A percentile compares a stretch with the other conserved stretches of the same genome.
phyloP scores from a whole-genome alignment of 208 protist species.

The Leishmania martiniquensis region DNA sequence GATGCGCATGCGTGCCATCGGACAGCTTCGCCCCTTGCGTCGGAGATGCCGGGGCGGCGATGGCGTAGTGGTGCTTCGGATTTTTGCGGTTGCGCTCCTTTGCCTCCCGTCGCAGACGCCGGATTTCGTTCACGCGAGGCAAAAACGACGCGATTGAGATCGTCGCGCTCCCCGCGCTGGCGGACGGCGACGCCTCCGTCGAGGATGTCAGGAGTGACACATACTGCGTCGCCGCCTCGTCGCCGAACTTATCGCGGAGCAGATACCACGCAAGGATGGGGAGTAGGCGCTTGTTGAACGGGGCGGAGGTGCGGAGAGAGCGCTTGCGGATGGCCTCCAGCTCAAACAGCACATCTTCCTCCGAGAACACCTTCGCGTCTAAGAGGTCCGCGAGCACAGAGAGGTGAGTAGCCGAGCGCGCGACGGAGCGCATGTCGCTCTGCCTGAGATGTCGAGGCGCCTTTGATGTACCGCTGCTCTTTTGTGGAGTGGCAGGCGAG shows the following conservation, averaged over 20 bases:
- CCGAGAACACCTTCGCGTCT: conserved; percentile 43
- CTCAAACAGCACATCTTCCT: conserved; percentile 50
- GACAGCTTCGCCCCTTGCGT: not conserved
- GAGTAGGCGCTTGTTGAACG: conserved; percentile 45
- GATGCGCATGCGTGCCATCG: not conserved
- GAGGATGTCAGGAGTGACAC: conserved; percentile 24
- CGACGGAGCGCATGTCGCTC: conserved; percentile 13
- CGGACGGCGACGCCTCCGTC: not conserved
- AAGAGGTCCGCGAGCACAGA: conserved; percentile 44
- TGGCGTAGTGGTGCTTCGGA: conserved; percentile 32
- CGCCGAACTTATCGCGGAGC: conserved; percentile 41
- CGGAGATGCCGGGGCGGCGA: conserved; percentile 21
- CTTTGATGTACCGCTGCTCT: not conserved
- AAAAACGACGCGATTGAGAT: conserved; percentile 30
- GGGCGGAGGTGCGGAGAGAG: conserved; percentile 40
- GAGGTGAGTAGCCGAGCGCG: conserved; percentile 41
- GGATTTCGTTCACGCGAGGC: conserved; percentile 39
- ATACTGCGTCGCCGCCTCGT: conserved; percentile 28
- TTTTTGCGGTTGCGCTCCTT: conserved; percentile 27
- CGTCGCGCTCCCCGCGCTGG: conserved; percentile 2
- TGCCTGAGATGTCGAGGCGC: not conserved
- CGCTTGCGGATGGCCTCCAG: conserved; percentile 58
- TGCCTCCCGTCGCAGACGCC: conserved; percentile 26
- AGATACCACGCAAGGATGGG: conserved; percentile 54
- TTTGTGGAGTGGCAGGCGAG: not conserved